Percentiles rank a stretch among this genome's conserved stretches.
Conservation (phyloP, 2,329 filamentous ascomycete species). For the Ceratocystis smalleyi region DNA sequence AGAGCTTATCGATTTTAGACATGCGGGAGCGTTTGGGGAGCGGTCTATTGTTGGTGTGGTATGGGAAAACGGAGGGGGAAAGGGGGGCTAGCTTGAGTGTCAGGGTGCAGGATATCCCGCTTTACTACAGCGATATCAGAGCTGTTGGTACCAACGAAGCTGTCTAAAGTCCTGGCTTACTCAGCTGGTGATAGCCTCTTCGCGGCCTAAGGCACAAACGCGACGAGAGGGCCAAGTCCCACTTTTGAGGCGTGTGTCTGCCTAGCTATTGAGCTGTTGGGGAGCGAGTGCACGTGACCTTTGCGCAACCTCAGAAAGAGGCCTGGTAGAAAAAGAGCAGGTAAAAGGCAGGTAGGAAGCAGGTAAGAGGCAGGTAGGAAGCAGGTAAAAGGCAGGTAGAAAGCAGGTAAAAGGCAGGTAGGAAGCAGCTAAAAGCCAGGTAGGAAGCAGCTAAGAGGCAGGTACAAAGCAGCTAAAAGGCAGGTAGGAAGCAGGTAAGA, state of each 20-base stretch:
- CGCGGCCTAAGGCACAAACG: neutral
- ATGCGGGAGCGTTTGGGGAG: constrained; percentile 22
- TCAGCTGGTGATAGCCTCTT: too few relatives aligned
- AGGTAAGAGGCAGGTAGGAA: too few relatives aligned
- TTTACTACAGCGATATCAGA: too few relatives aligned
- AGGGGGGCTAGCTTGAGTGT: neutral
- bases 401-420: too few relatives aligned
- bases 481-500: too few relatives aligned
- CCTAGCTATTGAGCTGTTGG: neutral
- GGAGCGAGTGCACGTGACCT: constrained; percentile 2
- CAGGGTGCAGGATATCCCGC: neutral
- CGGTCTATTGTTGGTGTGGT: neutral
- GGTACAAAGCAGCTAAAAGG: too few relatives aligned
- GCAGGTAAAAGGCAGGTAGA: too few relatives aligned
- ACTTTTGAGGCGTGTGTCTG: neutral
- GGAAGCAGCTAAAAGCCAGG: too few relatives aligned
- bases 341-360: too few relatives aligned
- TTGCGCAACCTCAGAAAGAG: neutral
- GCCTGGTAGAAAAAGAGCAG: neutral
- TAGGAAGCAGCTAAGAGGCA: too few relatives aligned
- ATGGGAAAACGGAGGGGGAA: neutral
- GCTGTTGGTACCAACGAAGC: too few relatives aligned
- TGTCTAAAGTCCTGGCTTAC: too few relatives aligned
- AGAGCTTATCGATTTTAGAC: constrained; percentile 82
- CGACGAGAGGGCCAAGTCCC: neutral